phyloP scores from a whole-genome alignment of 768 basidiomycete genomes.

The Tricholoma matsutake region DNA sequence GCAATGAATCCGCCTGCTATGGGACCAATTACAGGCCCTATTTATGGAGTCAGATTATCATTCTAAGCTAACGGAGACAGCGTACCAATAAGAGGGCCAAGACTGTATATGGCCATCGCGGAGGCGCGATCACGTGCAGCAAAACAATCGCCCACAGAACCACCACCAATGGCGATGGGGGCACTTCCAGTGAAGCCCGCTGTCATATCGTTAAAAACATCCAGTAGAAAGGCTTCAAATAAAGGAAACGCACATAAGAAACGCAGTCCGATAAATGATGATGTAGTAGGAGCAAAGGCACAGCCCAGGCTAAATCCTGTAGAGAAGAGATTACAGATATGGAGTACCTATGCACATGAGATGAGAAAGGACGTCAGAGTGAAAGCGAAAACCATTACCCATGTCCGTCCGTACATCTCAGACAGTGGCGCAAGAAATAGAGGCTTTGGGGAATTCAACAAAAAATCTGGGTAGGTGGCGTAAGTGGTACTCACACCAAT shows the following conservation, averaged over 20 bases:
- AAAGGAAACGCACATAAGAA: slow-evolving; percentile 53
- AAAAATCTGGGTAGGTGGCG: not conserved
- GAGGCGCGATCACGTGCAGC: slow-evolving; percentile 50
- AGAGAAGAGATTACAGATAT: slow-evolving; percentile 61
- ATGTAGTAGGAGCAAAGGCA: slow-evolving; percentile 59
- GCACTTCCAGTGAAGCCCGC: slow-evolving; percentile 65
- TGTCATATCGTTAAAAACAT: slow-evolving; percentile 17
- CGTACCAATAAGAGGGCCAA: slow-evolving; percentile 62
- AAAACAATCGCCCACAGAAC: slow-evolving; percentile 65
- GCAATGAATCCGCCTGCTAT: slow-evolving; percentile 64
- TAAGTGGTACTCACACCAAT: slow-evolving; percentile 42
- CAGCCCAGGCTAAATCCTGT: slow-evolving; percentile 66
- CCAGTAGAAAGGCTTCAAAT: not conserved
- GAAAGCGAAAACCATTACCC: slow-evolving; percentile 39
- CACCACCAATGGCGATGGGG: slow-evolving; percentile 63
- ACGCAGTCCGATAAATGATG: slow-evolving; percentile 59
- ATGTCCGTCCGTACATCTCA: slow-evolving; percentile 71
- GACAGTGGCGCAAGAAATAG: slow-evolving; percentile 66
- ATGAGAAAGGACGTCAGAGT: not conserved
- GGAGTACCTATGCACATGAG: slow-evolving; percentile 45
- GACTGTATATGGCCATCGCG: slow-evolving; percentile 66
- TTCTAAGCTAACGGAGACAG: not conserved
- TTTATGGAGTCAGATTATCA: not conserved
- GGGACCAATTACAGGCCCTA: not conserved
- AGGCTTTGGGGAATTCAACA: slow-evolving; percentile 33